Evolutionary conservation across 345 rosid species (phyloP), one percentile per base, ranked within the genome.

Genomic region (Citrus inodora): DNA sequence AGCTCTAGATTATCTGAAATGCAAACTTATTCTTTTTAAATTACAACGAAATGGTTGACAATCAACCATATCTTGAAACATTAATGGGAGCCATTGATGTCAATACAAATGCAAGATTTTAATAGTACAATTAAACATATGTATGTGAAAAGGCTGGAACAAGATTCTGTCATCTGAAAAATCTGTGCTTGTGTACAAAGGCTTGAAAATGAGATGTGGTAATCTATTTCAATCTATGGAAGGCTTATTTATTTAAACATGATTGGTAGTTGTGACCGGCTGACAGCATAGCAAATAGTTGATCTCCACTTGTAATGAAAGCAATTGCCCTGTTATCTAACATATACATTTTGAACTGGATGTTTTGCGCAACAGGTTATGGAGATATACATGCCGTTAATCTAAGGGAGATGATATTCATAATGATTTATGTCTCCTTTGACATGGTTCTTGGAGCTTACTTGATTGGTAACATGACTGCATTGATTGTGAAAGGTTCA

Each of bases 401-500:
- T 79, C 2, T 92, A 72, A 91, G 99, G 87, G 99, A 96, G 86
- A 96, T 96, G 99, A 91, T 96, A 84, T 96, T 96, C 37, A 71
- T 94, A 35, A 35, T 35, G 37, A 35, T 35, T 35, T 35, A 35
- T 35, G 37, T 94, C 72, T 96, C 99, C 9, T 90, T 96, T 59
- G 99, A 96, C 83, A 96, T 96, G 99, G 85, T 96, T 87, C 94
- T 96, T 9, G 95, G 99, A 70, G 98, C 99, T 19, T 96, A 96
- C 84, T 84, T 96, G 80, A 91, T 94, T 40, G 99, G 99, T 84
- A 96, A 96, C 86, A 96, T 94, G 92, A 96, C 99, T 40, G 99
- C 99, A 10, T 84, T 96, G 85, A 94, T 92, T 27, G 99, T 96
- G 32, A 96, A 96, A 89, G 99, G 99, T 73, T 96, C 99, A 53